Conservation (phyloP, 2,329 filamentous ascomycete species). For the Aspergillus sp. region DNA sequence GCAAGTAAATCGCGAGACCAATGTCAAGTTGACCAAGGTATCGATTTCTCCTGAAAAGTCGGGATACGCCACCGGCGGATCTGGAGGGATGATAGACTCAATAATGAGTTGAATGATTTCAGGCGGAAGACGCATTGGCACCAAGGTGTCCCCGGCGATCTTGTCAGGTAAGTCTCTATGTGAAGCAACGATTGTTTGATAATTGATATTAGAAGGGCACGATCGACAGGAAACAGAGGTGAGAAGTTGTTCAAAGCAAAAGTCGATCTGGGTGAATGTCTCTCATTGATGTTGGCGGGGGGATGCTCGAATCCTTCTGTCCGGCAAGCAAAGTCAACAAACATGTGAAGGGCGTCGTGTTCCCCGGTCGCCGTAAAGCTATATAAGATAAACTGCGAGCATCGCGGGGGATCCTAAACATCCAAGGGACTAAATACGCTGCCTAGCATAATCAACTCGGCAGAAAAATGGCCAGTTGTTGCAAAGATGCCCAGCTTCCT, state of each 20-base stretch:
- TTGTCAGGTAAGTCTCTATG: not conserved
- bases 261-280: not conserved
- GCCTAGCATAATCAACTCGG: not conserved
- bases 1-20: slow-evolving; percentile 16
- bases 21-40: slow-evolving; percentile 14
- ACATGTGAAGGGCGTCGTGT: not conserved
- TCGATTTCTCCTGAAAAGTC: slow-evolving; percentile 2
- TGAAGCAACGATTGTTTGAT: not conserved
- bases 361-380: not conserved
- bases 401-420: not conserved
- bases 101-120: slow-evolving; percentile 20
- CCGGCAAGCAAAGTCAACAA: not conserved
- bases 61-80: slow-evolving; percentile 8
- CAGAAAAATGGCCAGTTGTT: not conserved
- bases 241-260: too few species aligned
- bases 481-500: not conserved
- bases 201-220: not conserved
- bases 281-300: not conserved
- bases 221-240: not conserved
- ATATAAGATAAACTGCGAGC: not conserved
- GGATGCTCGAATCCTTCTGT: not conserved
- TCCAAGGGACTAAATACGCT: not conserved
- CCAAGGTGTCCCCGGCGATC: not conserved
- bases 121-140: slow-evolving; percentile 1
- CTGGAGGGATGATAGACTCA: slow-evolving; percentile 13